phyloP scores from a whole-genome alignment of 148 eudicot species.

The Fallopia convolvulus region DNA sequence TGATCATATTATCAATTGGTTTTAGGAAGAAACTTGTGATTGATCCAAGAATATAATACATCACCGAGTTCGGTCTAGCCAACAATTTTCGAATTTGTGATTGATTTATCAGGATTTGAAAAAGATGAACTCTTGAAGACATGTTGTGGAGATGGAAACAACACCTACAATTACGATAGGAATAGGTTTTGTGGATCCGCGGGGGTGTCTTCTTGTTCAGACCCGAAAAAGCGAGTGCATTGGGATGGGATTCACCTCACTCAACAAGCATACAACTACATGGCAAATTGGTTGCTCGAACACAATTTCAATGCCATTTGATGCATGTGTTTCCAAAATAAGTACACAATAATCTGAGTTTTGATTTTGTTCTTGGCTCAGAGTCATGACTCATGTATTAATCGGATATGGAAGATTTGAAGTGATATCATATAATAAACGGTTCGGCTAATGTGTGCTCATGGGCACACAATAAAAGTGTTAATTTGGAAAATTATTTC shows the following conservation, averaged over 20 bases:
- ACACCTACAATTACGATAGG: not conserved
- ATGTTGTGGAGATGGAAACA: conserved; percentile 25
- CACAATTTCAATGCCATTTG: not conserved
- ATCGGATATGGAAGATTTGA: no score
- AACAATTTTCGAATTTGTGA: not conserved
- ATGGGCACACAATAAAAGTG: no score
- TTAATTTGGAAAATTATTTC: no score
- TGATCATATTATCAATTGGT: no score
- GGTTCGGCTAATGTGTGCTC: no score
- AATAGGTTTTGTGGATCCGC: not conserved
- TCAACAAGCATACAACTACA: conserved; percentile 16
- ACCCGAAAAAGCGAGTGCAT: conserved; percentile 5
- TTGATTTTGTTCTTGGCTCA: no score
- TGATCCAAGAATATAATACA: no score
- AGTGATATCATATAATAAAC: no score
- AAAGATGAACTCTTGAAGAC: conserved; percentile 8
- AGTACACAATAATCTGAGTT: no score
- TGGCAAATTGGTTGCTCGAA: conserved; percentile 2
- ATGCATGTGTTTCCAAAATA: not conserved
- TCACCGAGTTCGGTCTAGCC: not conserved
- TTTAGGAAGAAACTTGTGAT: no score
- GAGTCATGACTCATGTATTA: no score
- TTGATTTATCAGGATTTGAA: conserved; percentile 15
- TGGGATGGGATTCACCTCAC: conserved; percentile 32
- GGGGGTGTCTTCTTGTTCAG: conserved; percentile 8